Base-by-base conservation (phyloP, 169 alveolate species). In the Plasmodium malariae region DNA sequence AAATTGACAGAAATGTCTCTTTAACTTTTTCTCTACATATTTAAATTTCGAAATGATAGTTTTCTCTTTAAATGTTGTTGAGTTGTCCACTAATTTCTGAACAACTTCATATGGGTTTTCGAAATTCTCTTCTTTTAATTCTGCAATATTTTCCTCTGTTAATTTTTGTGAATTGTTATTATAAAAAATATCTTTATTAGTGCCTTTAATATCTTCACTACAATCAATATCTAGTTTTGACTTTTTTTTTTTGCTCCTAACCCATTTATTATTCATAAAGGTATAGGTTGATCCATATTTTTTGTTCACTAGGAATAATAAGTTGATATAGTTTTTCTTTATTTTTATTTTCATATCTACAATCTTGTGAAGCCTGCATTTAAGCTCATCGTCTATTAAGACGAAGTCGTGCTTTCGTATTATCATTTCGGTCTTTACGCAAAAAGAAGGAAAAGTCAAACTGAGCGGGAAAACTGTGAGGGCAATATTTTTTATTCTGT, bases 271-370 rank as follows among this genome's bases (percentile, higher is more conserved):
- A 21, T 80, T 80, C 32, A 80, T 51, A 60, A 34, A 67, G 1
- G 90, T 65, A 40, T 32, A 80, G 28, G 90, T 80, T 1, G 90
- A 80, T 32, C 90, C 90, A 65, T 80, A 80, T 14, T 80, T 80
- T 54, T 80, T 80, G 32, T 80, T 80, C 19, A 80, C 80, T 6
- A 80, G 59, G 57, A 80, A 80, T 3, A 80, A 19, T 45, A 80
- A 30, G 36, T 80, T 80, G 11, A 80, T 54, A 34, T 49, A 65
- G 14, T 80, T 80, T 32, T 49, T 67, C 67, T 80, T 80, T 34
- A 80, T 80, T 51, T 65, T 80, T 19, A 80, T 67, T 67, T 80
- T 80, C 69, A 54, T 67, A n/a, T 80, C 90, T 14, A 68, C 90
- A 28, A 80, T 60, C 51, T 80, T 80, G 37, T 67, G 80, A 28